These are phyloP conservation scores for Fusarium veterinarium DNA, from an alignment of 2,329 filamentous ascomycete species.

Conservation along the genomic window DNA sequence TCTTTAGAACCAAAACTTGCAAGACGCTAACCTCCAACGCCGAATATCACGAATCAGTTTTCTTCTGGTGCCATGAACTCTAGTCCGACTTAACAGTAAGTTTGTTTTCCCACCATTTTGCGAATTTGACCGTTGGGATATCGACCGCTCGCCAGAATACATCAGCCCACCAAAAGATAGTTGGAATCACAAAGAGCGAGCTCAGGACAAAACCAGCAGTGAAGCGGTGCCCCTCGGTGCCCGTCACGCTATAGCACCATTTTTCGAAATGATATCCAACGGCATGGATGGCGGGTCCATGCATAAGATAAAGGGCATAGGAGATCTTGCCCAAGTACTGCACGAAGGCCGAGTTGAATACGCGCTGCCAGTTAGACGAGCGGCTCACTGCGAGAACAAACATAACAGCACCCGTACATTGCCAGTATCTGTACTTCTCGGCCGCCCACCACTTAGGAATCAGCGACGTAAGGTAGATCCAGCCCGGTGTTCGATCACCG, in stretches of 20 bases:
- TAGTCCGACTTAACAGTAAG: slow-evolving; percentile 50
- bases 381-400: slow-evolving; percentile 63
- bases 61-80: neutral
- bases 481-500: slow-evolving; percentile 64
- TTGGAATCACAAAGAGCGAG: slow-evolving; percentile 60
- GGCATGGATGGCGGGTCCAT: slow-evolving; percentile 66
- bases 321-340: slow-evolving; percentile 72
- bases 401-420: slow-evolving; percentile 63
- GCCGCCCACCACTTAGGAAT: slow-evolving; percentile 63
- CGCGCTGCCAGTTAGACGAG: slow-evolving; percentile 58
- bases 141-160: slow-evolving; percentile 68
- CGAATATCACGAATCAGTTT: slow-evolving; percentile 10
- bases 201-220: slow-evolving; percentile 60
- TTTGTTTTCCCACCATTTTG: slow-evolving; percentile 65
- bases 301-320: slow-evolving; percentile 71
- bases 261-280: slow-evolving; percentile 64
- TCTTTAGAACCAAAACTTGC: neutral
- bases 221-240: slow-evolving; percentile 59
- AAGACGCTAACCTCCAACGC: slow-evolving; percentile 14
- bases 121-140: slow-evolving; percentile 65
- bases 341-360: slow-evolving; percentile 62
- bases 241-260: slow-evolving; percentile 60
- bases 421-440: slow-evolving; percentile 67
- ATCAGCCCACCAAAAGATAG: slow-evolving; percentile 66
- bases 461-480: slow-evolving; percentile 58